Base-by-base conservation (phyloP, 2,329 filamentous ascomycete genomes). In the Aspergillus sp. region DNA sequence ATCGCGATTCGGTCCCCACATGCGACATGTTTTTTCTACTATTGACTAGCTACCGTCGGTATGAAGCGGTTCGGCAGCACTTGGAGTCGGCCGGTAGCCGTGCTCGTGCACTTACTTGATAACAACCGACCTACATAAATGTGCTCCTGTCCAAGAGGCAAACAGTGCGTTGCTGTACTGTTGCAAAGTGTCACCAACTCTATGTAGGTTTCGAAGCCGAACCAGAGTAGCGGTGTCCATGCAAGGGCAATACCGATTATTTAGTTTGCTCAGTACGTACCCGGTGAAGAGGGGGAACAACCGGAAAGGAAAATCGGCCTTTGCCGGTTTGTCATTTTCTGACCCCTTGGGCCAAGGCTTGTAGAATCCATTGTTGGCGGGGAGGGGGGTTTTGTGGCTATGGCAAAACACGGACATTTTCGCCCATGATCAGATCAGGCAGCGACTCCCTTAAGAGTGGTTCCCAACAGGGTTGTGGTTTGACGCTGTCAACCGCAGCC, bases 211-310 rank as follows among this genome's bases (percentile, higher is more conserved):
- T 30, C 25, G 8, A 32, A n/a, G 3, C 25, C 32, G 42, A 44
- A 47, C 19, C 19, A 47, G 59, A 59, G 30, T 53, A 59, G 60
- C 57, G 60, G 60, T 62, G 57, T 57, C 60, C 47, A 60, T 41
- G 59, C 55, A 58, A 57, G 54, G 50, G 52, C 27, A 59, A 48
- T 53, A 38, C 52, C 60, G 52, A 59, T 62, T 55, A 59, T 62
- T 52, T 59, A 57, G 44, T 13, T 25, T 38, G 36, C n/a, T 49
- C n/a, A 32, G 27, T 21, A 50, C 42, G 15, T 27, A n/a, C 55
- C 38, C 42, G 32, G 27, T 36, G 30, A 57, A 56, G 41, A 57
- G 50, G 21, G 42, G 32, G 4, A 13, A 11, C 30, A 11, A 36
- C 11, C 32, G 10, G 32, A 5, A 36, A 13, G 5, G 10, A 19